Evolutionary conservation across 2,329 filamentous ascomycete genomes (phyloP).

Genomic region (Aspergillus spinulosporus): DNA sequence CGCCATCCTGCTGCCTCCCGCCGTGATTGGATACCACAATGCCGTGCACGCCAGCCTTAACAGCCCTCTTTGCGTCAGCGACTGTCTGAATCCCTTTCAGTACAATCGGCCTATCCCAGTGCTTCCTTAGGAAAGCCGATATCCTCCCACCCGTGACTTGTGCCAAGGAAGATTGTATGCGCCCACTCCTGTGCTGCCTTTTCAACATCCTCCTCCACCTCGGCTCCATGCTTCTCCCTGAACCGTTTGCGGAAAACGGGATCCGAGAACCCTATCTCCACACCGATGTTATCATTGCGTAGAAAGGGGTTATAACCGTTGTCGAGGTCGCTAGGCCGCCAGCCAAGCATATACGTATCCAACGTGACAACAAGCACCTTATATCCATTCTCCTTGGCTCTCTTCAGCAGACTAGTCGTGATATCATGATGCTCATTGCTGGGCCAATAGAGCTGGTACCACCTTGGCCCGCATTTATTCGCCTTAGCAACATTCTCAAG

Average conservation of each 20-base stretch:
- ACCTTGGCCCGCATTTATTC: conserved; percentile 57
- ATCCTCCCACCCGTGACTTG: conserved; percentile 60
- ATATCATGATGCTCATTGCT: conserved; percentile 58
- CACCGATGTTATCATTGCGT: conserved; percentile 46
- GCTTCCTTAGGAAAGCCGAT: conserved; percentile 53
- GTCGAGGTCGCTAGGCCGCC: conserved; percentile 67
- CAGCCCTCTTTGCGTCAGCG: background rate
- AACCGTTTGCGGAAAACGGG: conserved; percentile 63
- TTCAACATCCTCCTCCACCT: conserved; percentile 48
- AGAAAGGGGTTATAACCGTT: conserved; percentile 50
- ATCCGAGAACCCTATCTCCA: conserved; percentile 64
- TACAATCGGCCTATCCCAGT: conserved; percentile 44
- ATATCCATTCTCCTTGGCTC: conserved; percentile 63
- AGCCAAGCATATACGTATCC: conserved; percentile 68
- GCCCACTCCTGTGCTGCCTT: conserved; percentile 54
- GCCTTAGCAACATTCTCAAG: conserved; percentile 66
- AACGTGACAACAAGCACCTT: conserved; percentile 68
- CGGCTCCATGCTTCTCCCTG: conserved; percentile 40
- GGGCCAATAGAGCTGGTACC: conserved; percentile 77
- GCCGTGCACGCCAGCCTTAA: conserved; percentile 1
- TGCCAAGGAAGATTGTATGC: conserved; percentile 53
- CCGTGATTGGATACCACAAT: conserved; percentile 10
- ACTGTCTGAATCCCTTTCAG: conserved; percentile 9
- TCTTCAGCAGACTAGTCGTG: conserved; percentile 60
- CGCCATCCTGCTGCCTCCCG: conserved; percentile 7